phyloP scores from a whole-genome alignment of 2,329 filamentous ascomycete genomes.

The Chaetomium strumarium region DNA sequence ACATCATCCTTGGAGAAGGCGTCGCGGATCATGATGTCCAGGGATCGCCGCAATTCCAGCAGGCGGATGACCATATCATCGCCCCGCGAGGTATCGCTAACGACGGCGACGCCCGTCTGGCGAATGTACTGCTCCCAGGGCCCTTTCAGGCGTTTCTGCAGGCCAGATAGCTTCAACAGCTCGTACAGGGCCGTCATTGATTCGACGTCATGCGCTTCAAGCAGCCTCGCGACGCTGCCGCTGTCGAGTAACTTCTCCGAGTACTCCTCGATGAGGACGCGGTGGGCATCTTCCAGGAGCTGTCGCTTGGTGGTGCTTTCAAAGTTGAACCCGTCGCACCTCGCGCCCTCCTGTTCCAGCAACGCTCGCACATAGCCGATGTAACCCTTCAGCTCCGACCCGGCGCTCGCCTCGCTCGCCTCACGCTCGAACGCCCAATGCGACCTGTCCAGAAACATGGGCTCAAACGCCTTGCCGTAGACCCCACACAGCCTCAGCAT shows the following conservation, averaged over 20 bases:
- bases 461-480: conserved; percentile 76
- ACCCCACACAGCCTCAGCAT: conserved; percentile 82
- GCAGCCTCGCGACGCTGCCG: conserved; percentile 63
- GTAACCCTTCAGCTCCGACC: conserved; percentile 64
- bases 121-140: conserved; percentile 79
- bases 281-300: conserved; percentile 67
- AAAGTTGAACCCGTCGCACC: conserved; percentile 76
- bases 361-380: conserved; percentile 63
- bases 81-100: conserved; percentile 71
- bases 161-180: conserved; percentile 64
- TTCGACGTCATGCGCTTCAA: conserved; percentile 62
- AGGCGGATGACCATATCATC: conserved; percentile 83
- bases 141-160: conserved; percentile 62
- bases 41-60: conserved; percentile 69
- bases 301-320: conserved; percentile 77
- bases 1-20: conserved; percentile 74
- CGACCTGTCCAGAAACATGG: conserved; percentile 62
- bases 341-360: conserved; percentile 63
- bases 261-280: conserved; percentile 63
- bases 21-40: conserved; percentile 70
- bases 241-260: conserved; percentile 59
- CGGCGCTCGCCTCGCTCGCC: conserved; percentile 58
- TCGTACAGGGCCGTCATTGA: conserved; percentile 73
- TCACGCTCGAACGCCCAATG: conserved; percentile 63
- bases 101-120: conserved; percentile 66